Base-by-base conservation (phyloP, 2,329 filamentous ascomycete genomes). In the Teratosphaeriaceae sp. region DNA sequence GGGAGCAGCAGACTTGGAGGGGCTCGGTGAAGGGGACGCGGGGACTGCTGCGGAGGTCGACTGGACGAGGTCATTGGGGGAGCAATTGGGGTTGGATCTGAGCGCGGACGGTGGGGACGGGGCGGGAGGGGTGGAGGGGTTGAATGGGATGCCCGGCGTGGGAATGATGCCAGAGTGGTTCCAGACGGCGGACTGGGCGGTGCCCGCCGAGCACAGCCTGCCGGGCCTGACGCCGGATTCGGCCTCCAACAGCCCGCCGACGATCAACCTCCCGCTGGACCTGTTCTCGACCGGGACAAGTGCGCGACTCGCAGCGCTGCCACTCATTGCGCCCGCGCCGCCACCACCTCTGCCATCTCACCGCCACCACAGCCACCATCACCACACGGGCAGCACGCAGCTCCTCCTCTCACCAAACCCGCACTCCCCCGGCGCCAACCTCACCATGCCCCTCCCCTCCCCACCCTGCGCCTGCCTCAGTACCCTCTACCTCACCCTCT, bases 401-500 rank as follows among this genome's bases (percentile, higher is more conserved):
- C 29, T 48, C 5, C 46, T 49, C 19, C 45, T 53, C 29, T 29
- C 27, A 39, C 12, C 19, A 47, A 54, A 20, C 48, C 52, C 21
- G 38, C 44, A 13, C 38, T 47, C n/a, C 11, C 19, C 34, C 36
- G 19, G 35, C 31, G 6, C 29, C 29, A 33, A 33, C 18, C 15
- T 38, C 31, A 20, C 45, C 54, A 18, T 18, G 15, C 30, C 49
- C 21, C 16, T 55, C 11, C 48, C 52, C 9, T 39, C 42, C 42
- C 49, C 56, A 21, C n/a, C 56, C 12, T 73, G 70, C 52, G 62
- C 63, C 38, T 74, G 71, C 47, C 64, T 73, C 24, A 66, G 65
- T 7, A 61, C 62, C n/a, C 66, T 69, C 43, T 73, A 71, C 50
- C 59, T 73, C 2, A 65, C 65, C 2, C 56, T 72, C 18, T 63